These are phyloP conservation scores for Apophysomyces elegans DNA, from an alignment of 371 early-diverging fungal genomes.

Conservation along the genomic window DNA sequence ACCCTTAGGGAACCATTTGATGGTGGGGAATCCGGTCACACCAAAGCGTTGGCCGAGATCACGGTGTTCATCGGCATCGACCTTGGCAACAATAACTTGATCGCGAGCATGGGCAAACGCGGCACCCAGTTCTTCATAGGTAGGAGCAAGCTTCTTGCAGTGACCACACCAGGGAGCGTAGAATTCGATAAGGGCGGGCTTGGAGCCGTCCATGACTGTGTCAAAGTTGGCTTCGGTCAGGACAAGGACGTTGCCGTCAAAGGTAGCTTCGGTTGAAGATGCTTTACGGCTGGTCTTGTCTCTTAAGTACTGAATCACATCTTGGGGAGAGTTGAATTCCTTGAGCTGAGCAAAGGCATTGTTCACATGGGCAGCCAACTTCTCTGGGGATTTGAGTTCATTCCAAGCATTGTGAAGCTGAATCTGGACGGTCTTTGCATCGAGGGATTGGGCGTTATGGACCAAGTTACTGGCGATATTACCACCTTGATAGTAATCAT, in stretches of 20 bases:
- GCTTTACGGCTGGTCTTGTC: slow-evolving; percentile 28
- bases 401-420: slow-evolving; percentile 38
- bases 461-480: slow-evolving; percentile 60
- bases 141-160: slow-evolving; percentile 89
- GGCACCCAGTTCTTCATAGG: slow-evolving; percentile 81
- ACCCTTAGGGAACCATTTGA: slow-evolving; percentile 94
- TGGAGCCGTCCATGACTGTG: slow-evolving; percentile 77
- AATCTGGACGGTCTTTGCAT: slow-evolving; percentile 45
- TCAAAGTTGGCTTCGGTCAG: slow-evolving; percentile 83
- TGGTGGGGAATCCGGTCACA: slow-evolving; percentile 87
- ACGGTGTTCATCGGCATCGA: slow-evolving; percentile 88
- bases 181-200: slow-evolving; percentile 93
- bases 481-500: slow-evolving; percentile 55
- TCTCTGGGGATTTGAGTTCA: slow-evolving; percentile 46
- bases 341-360: slow-evolving; percentile 61
- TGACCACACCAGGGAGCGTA: slow-evolving; percentile 96
- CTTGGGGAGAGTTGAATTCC: slow-evolving; percentile 47
- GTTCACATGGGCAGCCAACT: slow-evolving; percentile 58
- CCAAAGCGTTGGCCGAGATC: slow-evolving; percentile 75
- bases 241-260: slow-evolving; percentile 54
- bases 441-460: slow-evolving; percentile 53
- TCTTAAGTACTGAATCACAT: slow-evolving; percentile 49
- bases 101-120: slow-evolving; percentile 73
- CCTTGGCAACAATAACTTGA: slow-evolving; percentile 85
- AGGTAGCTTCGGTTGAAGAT: slow-evolving; percentile 10